These are phyloP conservation scores for Podaxis mareebaensis DNA, from an alignment of 768 basidiomycete genomes.

Conservation along the genomic window DNA sequence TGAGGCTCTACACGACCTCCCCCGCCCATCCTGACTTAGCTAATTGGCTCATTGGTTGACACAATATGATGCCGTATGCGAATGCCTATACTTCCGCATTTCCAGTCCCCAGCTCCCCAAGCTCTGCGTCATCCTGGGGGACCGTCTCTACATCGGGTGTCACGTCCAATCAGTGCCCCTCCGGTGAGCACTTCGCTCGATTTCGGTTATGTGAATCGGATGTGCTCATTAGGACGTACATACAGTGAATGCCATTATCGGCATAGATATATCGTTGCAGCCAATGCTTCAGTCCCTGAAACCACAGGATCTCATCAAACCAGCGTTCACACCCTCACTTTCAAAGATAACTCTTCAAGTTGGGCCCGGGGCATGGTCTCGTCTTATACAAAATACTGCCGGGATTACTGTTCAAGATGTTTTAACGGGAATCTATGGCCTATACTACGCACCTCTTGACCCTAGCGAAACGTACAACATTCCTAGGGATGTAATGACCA, in stretches of 20 bases:
- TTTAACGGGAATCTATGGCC: not conserved
- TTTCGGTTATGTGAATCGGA: not conserved
- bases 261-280: not conserved
- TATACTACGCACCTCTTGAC: not conserved
- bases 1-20: not conserved
- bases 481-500: not conserved
- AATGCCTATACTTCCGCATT: not conserved
- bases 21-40: not conserved
- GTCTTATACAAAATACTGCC: not conserved
- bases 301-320: not conserved
- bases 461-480: not conserved
- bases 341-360: not conserved
- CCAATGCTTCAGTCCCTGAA: not conserved
- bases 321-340: not conserved
- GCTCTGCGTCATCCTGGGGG: conserved; percentile 4
- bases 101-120: not conserved
- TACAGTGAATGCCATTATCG: not conserved
- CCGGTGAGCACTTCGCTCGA: not conserved
- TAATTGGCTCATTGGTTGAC: not conserved
- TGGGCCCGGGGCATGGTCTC: not conserved
- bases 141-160: not conserved
- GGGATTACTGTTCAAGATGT: conserved; percentile 15
- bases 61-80: not conserved
- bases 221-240: not conserved
- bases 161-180: not conserved